Evolutionary conservation across 768 basidiomycete species (phyloP), one percentile per base, ranked within the genome.

Genomic region (Asterophora lycoperdoides): DNA sequence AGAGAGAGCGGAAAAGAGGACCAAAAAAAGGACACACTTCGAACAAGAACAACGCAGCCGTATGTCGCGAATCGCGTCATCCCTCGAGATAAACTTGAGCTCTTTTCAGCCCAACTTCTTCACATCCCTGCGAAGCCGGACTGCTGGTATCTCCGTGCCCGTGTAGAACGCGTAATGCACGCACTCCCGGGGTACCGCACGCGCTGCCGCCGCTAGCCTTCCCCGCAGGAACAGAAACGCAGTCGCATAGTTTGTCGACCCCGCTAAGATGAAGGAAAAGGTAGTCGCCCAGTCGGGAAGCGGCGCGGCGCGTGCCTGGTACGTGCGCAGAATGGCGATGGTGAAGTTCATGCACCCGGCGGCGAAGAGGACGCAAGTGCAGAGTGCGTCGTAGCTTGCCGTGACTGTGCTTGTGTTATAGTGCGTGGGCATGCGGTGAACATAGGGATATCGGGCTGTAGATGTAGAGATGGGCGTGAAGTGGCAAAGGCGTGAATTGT

Each of bases 351-450:
- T 37, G 26, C 45, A 37, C 17, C 55, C 55, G 10, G 52, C 35
- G 30, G 44, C 41, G 14, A 56, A 44, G n/a, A 54, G 52, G 17
- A 54, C 41, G 39, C 48, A 43, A 5, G 57, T 52, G 44, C 52
- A 46, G 20, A 58, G 30, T 4, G 47, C 50, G 34, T 56, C 55
- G 30, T 47, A 37, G 5, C 41, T 29, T 9, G 38, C 38, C 15
- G 8, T 26, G 44, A 14, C 19, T 38, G 18, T 46, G 42, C 5
- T 18, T 17, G 18, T 3, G 6, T 23, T 3, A 23, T 23, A 23
- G 23, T 23, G 23, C 6, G 23, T 23, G 23, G 23, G 23, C 6
- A 23, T 23, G 23, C 3, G 23, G 23, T 23, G 23, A 23, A 3
- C 23, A 23, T 23, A 23, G 23, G 23, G 6, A 23, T 23, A 23